Evolutionary conservation across 495 filamentous ascomycete genomes (phyloP), one percentile per base, ranked within the genome.

Genomic region (Niebla homalea): DNA sequence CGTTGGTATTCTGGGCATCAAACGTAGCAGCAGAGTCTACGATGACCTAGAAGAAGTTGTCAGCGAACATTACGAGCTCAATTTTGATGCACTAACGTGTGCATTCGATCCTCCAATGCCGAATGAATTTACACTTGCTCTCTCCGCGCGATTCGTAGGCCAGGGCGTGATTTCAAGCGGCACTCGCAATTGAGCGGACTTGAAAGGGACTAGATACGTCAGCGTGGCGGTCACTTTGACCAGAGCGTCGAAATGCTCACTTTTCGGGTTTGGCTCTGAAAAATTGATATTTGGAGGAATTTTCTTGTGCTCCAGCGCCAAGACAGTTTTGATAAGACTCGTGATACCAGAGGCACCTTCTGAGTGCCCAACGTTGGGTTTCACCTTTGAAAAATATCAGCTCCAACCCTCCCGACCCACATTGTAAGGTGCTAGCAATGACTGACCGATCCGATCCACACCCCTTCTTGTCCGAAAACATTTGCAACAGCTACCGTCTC

Each of bases 21-120:
- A 38, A 40, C n/a, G 43, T 14, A 18, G 51, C 43, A 18, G 50
- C 50, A 42, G 50, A 53, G 14, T 53, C 50, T 45, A 47, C 22
- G 43, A 53, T 3, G 46, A 45, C 38, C 40, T 39, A 39, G 20
- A 69, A 54, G 41, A 60, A 64, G 1, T 41, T 14, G 38, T 18
- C 38, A 41, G 4, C 4, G 1, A 2, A 18, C 14, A 18, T 41
- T 12, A 41, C 6, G 6, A 41, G 38, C 26, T 29, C 10, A 1
- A 29, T 6, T 29, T 3, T 1, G 3, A 6, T 29, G 5, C 4
- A 12, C 60, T 52, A 0, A 64, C 67, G 51, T 75, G 71, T 1
- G 67, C 67, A 48, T 77, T 77, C 2, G 70, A 55, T 5, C 75
- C 75, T 0, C 74, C 74, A 38, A 69, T 69, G 1, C 70, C 74